phyloP scores from a whole-genome alignment of 169 alveolate genomes.

The Cryptosporidium tyzzeri region DNA sequence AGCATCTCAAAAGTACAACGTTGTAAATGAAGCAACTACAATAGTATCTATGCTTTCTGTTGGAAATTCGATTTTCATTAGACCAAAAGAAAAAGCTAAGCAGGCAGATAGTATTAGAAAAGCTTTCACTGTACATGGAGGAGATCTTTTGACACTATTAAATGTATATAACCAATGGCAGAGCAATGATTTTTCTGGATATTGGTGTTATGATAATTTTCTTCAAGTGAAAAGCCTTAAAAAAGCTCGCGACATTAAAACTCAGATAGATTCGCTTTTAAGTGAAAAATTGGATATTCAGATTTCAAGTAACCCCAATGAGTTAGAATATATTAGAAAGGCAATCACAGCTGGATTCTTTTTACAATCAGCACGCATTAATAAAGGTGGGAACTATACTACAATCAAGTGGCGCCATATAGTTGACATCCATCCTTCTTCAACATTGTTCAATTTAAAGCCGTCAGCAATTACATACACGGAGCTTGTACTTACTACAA shows the following conservation, averaged over 20 bases:
- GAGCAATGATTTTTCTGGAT: constrained; percentile 88
- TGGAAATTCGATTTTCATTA: constrained; percentile 95
- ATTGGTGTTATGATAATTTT: constrained; percentile 98
- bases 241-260: constrained; percentile 97
- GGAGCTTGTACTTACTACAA: constrained; percentile 94
- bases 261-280: constrained; percentile 91
- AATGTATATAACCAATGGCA: constrained; percentile 98
- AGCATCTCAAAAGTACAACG: constrained; percentile 93
- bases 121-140: constrained; percentile 94
- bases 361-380: constrained; percentile 92
- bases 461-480: constrained; percentile 93
- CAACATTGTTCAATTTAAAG: constrained; percentile 90
- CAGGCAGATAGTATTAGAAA: constrained; percentile 98
- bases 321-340: constrained; percentile 90
- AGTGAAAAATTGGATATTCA: constrained; percentile 85
- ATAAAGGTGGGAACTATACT: constrained; percentile 90
- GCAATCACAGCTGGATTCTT: constrained; percentile 94
- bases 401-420: constrained; percentile 95
- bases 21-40: constrained; percentile 95
- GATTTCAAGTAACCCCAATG: constrained; percentile 81
- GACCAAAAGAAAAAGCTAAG: constrained; percentile 96
- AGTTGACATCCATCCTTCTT: constrained; percentile 95
- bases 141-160: constrained; percentile 97
- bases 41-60: constrained; percentile 98
- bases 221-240: constrained; percentile 95